Base-by-base conservation (phyloP, 345 rosid species). In the Eucalyptus guilfoylei region DNA sequence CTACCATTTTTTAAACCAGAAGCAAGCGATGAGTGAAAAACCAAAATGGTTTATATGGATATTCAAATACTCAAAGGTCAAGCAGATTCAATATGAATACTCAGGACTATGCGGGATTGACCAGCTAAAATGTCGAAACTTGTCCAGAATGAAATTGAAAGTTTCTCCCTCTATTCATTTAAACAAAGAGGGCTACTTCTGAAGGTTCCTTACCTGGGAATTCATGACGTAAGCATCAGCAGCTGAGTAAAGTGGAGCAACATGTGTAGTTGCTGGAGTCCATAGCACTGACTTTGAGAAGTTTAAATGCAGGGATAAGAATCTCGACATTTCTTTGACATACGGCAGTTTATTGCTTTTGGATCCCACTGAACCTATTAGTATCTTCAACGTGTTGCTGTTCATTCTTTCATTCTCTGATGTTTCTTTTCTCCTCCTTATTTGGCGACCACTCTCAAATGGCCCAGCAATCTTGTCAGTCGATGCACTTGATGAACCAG, bases 281-380 rank as follows among this genome's bases (percentile, higher is more conserved):
- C 99, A 97, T 49, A 96, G 90, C 87, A 94, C 94, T 10, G 97
- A 95, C 87, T 90, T 93, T 49, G 96, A 95, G 90, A 96, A 91
- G 91, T 94, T 96, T 76, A 92, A 87, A 88, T 95, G 94, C 92
- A 87, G 92, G 85, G 96, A 95, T 87, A 95, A n/a, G 91, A 93
- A 92, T 72, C 93, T 91, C 85, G 94, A 88, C 88, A 96, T 94
- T 90, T 94, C 98, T 89, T 97, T 91, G 52, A 96, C 93, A 64
- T 96, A 97, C 87, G 94, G 94, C 83, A 94, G 93, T 91, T 96
- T 97, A 92, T 96, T 97, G 95, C 99, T 97, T 93, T 97, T 97
- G 32, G 97, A 97, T 89, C 98, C 99, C 91, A 96, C 98, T 76
- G 99, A 96, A 88, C 98, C 99, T 85, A 96, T 94, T 76, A 97